Base-by-base conservation (phyloP, 768 basidiomycete genomes). In the Mycena maculata region DNA sequence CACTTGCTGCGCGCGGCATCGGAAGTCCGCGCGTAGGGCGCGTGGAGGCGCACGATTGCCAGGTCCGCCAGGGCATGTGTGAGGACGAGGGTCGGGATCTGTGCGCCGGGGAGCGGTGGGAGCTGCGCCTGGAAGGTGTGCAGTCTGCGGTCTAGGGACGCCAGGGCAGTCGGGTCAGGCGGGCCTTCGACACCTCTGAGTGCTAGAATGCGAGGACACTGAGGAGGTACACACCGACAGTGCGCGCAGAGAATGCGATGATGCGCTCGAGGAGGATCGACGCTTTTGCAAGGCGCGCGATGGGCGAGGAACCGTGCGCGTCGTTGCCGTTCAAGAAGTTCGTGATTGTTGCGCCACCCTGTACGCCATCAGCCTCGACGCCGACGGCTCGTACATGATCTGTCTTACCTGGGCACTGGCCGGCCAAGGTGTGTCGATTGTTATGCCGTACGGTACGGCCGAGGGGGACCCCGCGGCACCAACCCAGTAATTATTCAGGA, bases 321-420 rank as follows among this genome's bases (percentile, higher is more conserved):
- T 67, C 69, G 49, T 63, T 39, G 15, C 68, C 68, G 38, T 41
- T 53, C 31, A 70, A 49, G 33, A 70, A 70, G 15, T 38, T 62
- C 4, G 56, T 41, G 4, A 66, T 44, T 39, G 69, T 60, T 1
- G 42, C 55, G 39, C 64, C 64, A 15, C 42, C 27, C 60, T 70
- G 36, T 10, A 3, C 18, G 3, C 18, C 23, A 15, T 27, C 15
- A 13, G 16, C 9, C 9, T 16, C 16, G 36, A 9, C 10, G 36
- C 9, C 36, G 16, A 9, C 16, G 36, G 9, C 16, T 38, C 10
- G 36, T 38, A 38, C 16, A 38, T 38, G 9, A 16, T 16, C 9
- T 16, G 9, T 9, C 28, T 20, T 50, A 60, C 63, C 6, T 44
- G 28, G 8, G 63, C 52, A 10, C 45, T 50, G 6, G 50, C 22